Evolutionary conservation across 2,329 filamentous ascomycete genomes (phyloP).

Genomic region (Ascochyta clinopodiicola): DNA sequence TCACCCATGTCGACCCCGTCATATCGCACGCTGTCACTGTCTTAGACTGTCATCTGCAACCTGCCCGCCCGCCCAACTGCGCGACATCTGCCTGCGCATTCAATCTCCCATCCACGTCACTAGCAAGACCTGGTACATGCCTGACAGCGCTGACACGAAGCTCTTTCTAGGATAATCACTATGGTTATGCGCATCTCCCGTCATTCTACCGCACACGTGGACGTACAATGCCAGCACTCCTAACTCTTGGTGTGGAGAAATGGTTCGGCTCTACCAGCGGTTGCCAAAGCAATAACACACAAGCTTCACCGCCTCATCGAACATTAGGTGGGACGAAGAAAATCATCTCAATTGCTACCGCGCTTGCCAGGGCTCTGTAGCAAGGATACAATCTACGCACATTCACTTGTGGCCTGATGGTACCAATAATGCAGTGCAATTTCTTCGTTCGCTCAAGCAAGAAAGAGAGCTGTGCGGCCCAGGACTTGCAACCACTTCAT

Average conservation of each 20-base stretch:
- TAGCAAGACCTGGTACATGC: conserved; percentile 8
- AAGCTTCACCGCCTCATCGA: conserved; percentile 9
- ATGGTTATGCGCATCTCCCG: conserved; percentile 21
- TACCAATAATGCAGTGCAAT: neutral
- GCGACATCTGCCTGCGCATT: neutral
- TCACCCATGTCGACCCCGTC: conserved; percentile 23
- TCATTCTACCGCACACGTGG: neutral
- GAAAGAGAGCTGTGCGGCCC: neutral
- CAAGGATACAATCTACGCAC: neutral
- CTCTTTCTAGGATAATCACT: conserved; percentile 11
- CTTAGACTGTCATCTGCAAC: conserved; percentile 4
- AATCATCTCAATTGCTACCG: neutral
- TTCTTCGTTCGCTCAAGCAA: neutral
- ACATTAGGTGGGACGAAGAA: neutral
- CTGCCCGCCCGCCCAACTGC: conserved; percentile 17
- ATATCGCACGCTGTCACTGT: conserved; percentile 3
- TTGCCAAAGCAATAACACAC: neutral
- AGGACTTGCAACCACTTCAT: neutral
- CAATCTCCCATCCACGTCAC: conserved; percentile 12
- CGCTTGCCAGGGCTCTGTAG: neutral
- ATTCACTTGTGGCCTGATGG: neutral
- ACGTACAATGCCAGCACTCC: neutral
- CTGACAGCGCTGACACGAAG: conserved; percentile 13
- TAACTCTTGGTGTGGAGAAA: conserved; percentile 1
- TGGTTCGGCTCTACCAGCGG: neutral